Base-by-base conservation (phyloP, 1,139 yeast species). In the Meyerozyma sp. region DNA sequence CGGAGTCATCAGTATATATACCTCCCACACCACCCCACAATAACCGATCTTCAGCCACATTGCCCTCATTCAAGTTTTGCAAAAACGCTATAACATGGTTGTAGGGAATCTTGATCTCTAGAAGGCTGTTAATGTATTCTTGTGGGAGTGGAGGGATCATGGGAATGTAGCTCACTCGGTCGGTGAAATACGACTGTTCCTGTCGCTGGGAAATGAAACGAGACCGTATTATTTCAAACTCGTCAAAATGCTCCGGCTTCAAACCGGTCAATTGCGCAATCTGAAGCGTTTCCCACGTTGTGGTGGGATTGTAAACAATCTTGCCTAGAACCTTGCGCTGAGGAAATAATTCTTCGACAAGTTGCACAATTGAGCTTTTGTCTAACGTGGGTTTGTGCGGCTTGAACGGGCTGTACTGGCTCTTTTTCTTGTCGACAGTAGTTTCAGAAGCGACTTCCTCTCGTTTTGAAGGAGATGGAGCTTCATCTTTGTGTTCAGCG, bases 1-100 rank as follows among this genome's bases (percentile, higher is more conserved):
- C 96, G 1, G 95, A 85, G 62, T 93, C 98, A 61, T 93, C 98
- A 1, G 97, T 87, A 62, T 91, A 93, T 3, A 93, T 70, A 1
- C 75, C 76, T 29, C 68, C 57, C 42, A 84, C 90, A 0, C 96
- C 88, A 2, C 98, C 98, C 98, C 98, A 93, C 1, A 90, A 57
- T 44, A 79, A 77, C 36, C 95, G 68, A 47, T 77, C 71, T 34
- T 51, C 41, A 16, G 51, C 44, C 14, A 58, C 58, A 13, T 70
- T 65, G 32, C 71, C 67, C 13, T 58, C 59, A 8, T 59, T 49
- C 57, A 58, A 44, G 10, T 52, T 50, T n/a, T 56, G 56, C 43
- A 57, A 54, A 43, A 67, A 66, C 27, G 51, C 47, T 29, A 61
- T 57, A 30, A 70, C 58, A 45, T 58, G 62, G 43, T 70, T 57